These are phyloP conservation scores for Neurospora sp. DNA, from an alignment of 495 filamentous ascomycete genomes.

Conservation along the genomic window DNA sequence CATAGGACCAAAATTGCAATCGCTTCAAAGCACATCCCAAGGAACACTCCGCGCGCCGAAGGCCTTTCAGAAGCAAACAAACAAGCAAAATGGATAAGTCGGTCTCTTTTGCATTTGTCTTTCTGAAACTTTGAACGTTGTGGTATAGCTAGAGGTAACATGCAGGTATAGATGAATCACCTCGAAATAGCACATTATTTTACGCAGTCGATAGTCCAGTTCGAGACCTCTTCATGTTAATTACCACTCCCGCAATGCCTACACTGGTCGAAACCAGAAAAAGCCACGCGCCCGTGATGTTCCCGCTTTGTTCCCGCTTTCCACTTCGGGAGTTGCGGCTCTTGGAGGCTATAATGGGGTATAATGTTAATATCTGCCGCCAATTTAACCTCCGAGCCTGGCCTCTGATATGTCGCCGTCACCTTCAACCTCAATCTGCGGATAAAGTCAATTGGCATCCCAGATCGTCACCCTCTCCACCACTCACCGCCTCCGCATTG, in stretches of 20 bases:
- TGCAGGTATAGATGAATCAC: not conserved
- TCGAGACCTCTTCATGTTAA: not conserved
- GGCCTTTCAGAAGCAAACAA: not conserved
- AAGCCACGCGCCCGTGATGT: not conserved
- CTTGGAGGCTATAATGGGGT: not conserved
- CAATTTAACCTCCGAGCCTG: not conserved
- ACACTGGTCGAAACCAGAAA: not conserved
- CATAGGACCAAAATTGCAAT: not conserved
- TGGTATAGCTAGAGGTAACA: not conserved
- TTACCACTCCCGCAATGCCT: not conserved
- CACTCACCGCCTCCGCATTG: not conserved
- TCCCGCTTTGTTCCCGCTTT: not conserved
- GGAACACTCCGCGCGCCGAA: not conserved
- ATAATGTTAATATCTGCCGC: not conserved
- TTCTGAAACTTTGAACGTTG: not conserved
- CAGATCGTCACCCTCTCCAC: not conserved
- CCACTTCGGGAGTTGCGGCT: not conserved
- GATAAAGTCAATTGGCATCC: not conserved
- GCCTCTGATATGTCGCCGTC: not conserved
- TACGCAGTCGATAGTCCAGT: not conserved
- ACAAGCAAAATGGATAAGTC: not conserved
- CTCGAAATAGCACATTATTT: not conserved
- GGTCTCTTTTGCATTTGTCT: not conserved
- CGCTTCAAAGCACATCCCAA: not conserved
- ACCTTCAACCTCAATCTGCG: not conserved